Base-by-base conservation (phyloP, 192 early-diverging fungal genomes). In the Dimargaris xerosporica region DNA sequence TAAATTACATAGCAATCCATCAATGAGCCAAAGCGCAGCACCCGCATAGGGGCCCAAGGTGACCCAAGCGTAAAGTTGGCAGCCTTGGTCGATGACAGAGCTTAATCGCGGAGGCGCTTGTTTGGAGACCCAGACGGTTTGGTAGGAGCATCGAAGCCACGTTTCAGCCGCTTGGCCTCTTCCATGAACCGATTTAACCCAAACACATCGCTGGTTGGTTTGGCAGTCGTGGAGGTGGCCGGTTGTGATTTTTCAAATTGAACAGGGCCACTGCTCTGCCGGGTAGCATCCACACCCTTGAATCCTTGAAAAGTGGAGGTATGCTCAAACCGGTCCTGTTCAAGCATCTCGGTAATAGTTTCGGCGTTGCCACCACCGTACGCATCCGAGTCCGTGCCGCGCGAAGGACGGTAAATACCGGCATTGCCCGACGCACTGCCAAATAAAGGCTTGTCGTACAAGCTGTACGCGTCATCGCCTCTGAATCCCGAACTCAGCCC, bases 361-460 rank as follows among this genome's bases (percentile, higher is more conserved):
- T 89, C 86, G 39, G 76, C 77, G 55, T 77, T 74, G 17, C 82
- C 84, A 51, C 85, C 87, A 23, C 77, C 80, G 51, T 76, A 75
- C 5, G 71, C 66, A 11, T 82, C 82, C 9, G 78, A 77, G 30
- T 86, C 88, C 3, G 66, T 71, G 15, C 67, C 70, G 25, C 73
- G 71, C 9, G 84, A 84, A 23, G 92, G 93, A 45, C 85, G 76
- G 76, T 99, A 99, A 21, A 91, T 88, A 34, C 78, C 78, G 4
- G 79, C 80, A 13, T 70, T 59, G n/a, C 77, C 74, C 7, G 78
- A 76, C 28, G 82, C 71, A 9, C 84, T 74, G 26, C 66, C 71
- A 68, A 99, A 98, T 62, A 99, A 73, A 29, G 94, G 91, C 73
- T 97, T 98, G 71, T 99, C 96, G 67, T 98, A 99, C 9, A 94